Evolutionary conservation across 495 filamentous ascomycete species (phyloP).

Genomic region (Aspergillus taichungensis): DNA sequence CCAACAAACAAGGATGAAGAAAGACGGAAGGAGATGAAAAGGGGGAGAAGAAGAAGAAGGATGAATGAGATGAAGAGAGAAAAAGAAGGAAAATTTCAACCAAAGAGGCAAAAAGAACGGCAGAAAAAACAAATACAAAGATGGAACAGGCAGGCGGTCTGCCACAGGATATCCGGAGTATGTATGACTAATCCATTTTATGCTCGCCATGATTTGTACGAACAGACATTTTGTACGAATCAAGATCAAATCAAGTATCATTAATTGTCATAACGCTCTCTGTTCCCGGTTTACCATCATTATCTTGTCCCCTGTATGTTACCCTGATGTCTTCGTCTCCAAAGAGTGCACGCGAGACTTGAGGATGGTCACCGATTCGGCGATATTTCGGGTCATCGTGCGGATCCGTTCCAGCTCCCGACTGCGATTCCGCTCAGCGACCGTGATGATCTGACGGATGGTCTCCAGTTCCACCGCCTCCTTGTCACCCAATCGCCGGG

Average conservation of each 20-base stretch:
- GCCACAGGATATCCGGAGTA: no score
- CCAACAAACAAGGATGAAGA: background rate
- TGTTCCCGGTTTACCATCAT: background rate
- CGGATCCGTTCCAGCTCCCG: slow-evolving; percentile 16
- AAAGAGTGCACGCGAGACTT: slow-evolving; percentile 8
- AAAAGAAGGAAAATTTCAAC: background rate
- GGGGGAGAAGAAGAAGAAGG: background rate
- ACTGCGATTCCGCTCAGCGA: slow-evolving; percentile 14
- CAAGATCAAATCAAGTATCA: no score
- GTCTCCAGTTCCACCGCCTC: slow-evolving; percentile 18
- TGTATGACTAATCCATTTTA: background rate
- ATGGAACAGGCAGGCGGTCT: background rate
- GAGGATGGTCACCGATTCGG: slow-evolving; percentile 8
- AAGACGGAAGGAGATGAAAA: background rate
- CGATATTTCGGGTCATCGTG: slow-evolving; percentile 7
- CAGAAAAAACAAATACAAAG: background rate
- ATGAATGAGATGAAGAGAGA: background rate
- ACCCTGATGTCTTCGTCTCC: slow-evolving; percentile 1
- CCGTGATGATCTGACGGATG: slow-evolving; percentile 9
- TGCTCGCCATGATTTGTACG: no score
- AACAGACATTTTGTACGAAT: no score
- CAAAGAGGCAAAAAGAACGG: background rate
- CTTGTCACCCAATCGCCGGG: slow-evolving; percentile 7
- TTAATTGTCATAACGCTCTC: background rate
- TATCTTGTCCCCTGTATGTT: background rate